Conservation (phyloP, 441 rosid genomes). For the Pelargonium fulgidum region DNA sequence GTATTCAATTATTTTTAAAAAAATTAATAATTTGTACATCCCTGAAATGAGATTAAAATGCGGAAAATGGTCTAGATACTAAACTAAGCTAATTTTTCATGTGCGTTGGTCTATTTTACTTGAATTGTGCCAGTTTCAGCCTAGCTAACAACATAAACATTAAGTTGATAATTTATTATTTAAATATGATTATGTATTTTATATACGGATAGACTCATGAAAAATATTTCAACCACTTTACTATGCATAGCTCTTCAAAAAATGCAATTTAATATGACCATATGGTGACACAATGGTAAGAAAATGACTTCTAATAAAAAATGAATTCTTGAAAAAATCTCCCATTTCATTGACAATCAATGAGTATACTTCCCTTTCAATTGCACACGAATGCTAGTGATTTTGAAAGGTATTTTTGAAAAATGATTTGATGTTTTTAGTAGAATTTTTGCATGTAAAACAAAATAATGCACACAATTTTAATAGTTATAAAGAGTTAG, state of each 20-base stretch:
- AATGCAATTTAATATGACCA: neutral
- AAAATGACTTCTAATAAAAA: neutral
- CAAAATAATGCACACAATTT: neutral
- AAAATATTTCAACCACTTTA: neutral
- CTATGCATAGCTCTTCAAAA: too few relatives aligned
- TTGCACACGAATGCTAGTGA: neutral
- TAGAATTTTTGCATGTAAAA: neutral
- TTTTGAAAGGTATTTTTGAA: neutral
- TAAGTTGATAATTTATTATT: too few relatives aligned
- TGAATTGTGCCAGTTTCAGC: too few relatives aligned
- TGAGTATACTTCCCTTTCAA: neutral
- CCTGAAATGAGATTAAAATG: too few relatives aligned
- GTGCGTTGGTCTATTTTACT: too few relatives aligned
- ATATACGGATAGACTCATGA: neutral
- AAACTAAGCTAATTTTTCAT: too few relatives aligned
- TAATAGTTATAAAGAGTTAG: neutral
- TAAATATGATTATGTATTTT: too few relatives aligned
- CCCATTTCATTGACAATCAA: neutral
- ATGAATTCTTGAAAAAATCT: neutral
- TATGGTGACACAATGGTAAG: neutral
- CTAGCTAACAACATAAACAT: too few relatives aligned
- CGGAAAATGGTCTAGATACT: too few relatives aligned
- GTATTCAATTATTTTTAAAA: too few relatives aligned
- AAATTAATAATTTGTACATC: too few relatives aligned
- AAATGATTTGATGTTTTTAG: neutral